Percentiles rank a stretch among this genome's conserved stretches.
These are phyloP conservation scores for Lipomyces starkeyi DNA, from an alignment of 805 yeast genomes.

Conservation along the genomic window DNA sequence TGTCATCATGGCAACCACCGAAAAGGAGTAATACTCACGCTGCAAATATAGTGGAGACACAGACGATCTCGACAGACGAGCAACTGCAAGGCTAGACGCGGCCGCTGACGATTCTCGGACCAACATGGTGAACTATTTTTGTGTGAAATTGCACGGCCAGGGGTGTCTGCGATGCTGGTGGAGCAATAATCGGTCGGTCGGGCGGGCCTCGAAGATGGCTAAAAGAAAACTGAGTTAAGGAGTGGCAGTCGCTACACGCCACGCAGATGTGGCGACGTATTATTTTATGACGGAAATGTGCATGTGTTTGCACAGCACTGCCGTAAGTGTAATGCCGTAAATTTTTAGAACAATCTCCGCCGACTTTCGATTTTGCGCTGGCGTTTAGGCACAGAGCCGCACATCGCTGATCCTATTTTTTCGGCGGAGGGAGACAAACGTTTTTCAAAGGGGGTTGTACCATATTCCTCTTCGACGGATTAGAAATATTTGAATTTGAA, in stretches of 20 bases:
- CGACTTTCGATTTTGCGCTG: neutral
- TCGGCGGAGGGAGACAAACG: too few relatives aligned
- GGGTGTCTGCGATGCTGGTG: neutral
- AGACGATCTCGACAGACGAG: slow-evolving; percentile 1
- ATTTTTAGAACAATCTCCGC: neutral
- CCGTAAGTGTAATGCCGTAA: neutral
- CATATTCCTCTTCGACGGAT: too few relatives aligned
- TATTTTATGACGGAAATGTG: neutral
- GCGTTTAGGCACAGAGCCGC: too few relatives aligned
- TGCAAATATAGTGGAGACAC: neutral
- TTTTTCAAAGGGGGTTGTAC: too few relatives aligned
- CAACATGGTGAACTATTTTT: neutral
- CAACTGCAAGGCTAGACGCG: neutral
- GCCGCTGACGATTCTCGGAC: neutral
- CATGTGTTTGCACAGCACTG: neutral
- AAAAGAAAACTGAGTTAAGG: too few relatives aligned
- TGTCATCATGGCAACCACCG: neutral
- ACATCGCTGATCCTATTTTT: too few relatives aligned
- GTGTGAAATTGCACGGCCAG: neutral
- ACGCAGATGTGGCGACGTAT: neutral
- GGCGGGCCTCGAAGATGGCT: too few relatives aligned
- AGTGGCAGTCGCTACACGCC: neutral
- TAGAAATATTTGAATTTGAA: too few relatives aligned
- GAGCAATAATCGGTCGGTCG: too few relatives aligned
- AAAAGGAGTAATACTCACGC: neutral